Conservation (phyloP, 2,329 filamentous ascomycete genomes). For the Metarhizium album region DNA sequence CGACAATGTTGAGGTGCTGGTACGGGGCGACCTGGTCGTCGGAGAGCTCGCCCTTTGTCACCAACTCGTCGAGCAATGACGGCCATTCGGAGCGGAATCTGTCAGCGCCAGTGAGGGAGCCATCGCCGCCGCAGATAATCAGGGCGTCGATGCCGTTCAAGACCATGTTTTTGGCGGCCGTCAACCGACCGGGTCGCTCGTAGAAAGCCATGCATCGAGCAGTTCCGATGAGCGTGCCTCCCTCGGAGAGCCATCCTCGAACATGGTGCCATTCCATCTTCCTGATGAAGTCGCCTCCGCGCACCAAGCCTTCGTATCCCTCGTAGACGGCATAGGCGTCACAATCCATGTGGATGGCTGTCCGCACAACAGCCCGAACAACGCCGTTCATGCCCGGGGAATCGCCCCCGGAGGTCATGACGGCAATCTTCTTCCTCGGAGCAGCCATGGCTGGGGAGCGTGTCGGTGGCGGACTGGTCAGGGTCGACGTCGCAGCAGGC, state of each 20-base stretch:
- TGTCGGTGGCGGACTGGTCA: slow-evolving; percentile 9
- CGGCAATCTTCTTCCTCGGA: slow-evolving; percentile 60
- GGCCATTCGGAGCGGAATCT: slow-evolving; percentile 90
- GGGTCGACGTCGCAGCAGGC: slow-evolving; percentile 5
- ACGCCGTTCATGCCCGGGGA: slow-evolving; percentile 91
- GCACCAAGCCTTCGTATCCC: slow-evolving; percentile 90
- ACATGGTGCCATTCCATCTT: slow-evolving; percentile 90
- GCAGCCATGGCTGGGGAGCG: slow-evolving; percentile 29
- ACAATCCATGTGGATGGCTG: slow-evolving; percentile 74
- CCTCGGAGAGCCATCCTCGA: slow-evolving; percentile 85
- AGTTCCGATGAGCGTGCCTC: slow-evolving; percentile 91
- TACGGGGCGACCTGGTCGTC: slow-evolving; percentile 63
- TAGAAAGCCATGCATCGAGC: slow-evolving; percentile 89
- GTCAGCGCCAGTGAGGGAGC: slow-evolving; percentile 90
- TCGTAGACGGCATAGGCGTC: slow-evolving; percentile 79
- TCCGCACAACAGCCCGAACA: slow-evolving; percentile 82
- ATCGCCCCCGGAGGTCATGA: slow-evolving; percentile 93
- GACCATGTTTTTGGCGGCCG: slow-evolving; percentile 90
- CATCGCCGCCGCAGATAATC: slow-evolving; percentile 94
- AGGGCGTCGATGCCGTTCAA: slow-evolving; percentile 87
- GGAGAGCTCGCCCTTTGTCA: slow-evolving; percentile 60
- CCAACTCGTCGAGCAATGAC: slow-evolving; percentile 73
- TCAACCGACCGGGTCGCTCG: slow-evolving; percentile 72
- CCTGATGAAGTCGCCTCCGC: slow-evolving; percentile 78
- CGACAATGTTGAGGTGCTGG: slow-evolving; percentile 87